A percentile compares a stretch with the other conserved stretches of the same genome.
Conservation (phyloP, 2,329 filamentous ascomycete species). For the Botrytis aclada region DNA sequence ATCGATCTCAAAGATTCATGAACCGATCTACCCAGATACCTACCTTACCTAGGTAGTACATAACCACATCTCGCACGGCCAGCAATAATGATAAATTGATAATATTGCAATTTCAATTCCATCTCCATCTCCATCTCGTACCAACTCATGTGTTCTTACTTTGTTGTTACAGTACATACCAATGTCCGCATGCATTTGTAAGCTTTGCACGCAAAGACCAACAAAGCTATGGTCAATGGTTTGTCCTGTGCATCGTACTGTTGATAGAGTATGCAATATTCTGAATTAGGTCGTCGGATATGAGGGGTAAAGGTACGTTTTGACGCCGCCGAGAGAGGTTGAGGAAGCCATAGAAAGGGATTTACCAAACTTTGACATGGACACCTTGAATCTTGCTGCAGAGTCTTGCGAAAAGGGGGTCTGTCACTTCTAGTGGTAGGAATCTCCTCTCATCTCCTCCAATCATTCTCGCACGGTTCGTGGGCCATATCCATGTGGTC, state of each 20-base stretch:
- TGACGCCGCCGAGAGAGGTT: background rate
- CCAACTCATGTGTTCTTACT: too few relatives aligned
- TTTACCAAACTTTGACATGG: background rate
- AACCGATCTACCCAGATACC: background rate
- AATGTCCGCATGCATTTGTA: background rate
- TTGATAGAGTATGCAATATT: background rate
- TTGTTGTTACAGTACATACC: background rate
- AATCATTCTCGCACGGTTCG: constrained; percentile 4
- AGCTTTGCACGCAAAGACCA: background rate
- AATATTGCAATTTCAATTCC: background rate
- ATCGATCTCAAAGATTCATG: background rate
- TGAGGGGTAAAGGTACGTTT: background rate
- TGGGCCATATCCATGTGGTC: background rate
- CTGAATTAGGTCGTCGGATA: background rate
- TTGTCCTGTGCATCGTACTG: background rate
- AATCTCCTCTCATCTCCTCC: background rate
- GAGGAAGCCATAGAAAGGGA: background rate
- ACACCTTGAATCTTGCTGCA: background rate
- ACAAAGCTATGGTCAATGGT: background rate
- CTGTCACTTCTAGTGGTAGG: background rate
- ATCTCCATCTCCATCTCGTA: background rate
- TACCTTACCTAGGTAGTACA: background rate
- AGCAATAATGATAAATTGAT: background rate
- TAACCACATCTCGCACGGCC: background rate
- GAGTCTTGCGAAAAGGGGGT: background rate